Evolutionary conservation across 2,329 filamentous ascomycete species (phyloP).

Genomic region (Neonectria faginata): DNA sequence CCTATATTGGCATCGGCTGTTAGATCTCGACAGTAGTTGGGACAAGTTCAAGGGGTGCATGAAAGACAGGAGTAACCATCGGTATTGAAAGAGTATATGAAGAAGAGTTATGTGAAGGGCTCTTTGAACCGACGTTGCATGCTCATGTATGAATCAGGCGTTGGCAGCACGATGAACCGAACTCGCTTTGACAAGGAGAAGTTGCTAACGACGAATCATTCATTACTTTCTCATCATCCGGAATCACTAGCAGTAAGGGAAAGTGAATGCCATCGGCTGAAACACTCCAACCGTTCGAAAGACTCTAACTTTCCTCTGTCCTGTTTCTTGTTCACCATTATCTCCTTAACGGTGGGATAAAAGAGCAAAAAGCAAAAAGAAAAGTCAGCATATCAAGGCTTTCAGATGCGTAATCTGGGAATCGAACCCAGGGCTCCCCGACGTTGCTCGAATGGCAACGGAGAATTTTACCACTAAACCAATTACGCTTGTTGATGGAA

Average conservation of each 20-base stretch:
- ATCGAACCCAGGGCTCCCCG: constrained; percentile 11
- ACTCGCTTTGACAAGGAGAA: not conserved
- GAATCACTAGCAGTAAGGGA: not conserved
- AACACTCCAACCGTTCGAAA: too few species aligned
- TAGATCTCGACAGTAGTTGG: too few species aligned
- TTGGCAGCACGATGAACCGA: not conserved
- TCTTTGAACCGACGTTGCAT: too few species aligned
- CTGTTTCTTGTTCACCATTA: too few species aligned
- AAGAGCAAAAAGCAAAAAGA: not conserved
- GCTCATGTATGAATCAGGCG: not conserved
- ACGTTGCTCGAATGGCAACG: constrained; percentile 9
- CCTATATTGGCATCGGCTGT: too few species aligned
- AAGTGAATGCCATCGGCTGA: not conserved
- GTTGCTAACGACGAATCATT: not conserved
- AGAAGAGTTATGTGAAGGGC: not conserved
- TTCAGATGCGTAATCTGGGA: constrained; percentile 2
- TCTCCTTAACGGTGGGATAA: not conserved
- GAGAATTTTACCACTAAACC: constrained; percentile 13
- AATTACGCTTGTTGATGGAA: constrained; percentile 3
- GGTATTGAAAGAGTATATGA: not conserved
- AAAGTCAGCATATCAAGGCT: accelerated
- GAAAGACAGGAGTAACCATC: too few species aligned
- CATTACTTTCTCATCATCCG: not conserved
- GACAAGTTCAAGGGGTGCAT: too few species aligned
- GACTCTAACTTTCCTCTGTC: too few species aligned